A percentile compares a stretch with the other conserved stretches of the same genome.
Conservation (phyloP, 2,329 filamentous ascomycete genomes). For the Botryosphaeria dothidea region DNA sequence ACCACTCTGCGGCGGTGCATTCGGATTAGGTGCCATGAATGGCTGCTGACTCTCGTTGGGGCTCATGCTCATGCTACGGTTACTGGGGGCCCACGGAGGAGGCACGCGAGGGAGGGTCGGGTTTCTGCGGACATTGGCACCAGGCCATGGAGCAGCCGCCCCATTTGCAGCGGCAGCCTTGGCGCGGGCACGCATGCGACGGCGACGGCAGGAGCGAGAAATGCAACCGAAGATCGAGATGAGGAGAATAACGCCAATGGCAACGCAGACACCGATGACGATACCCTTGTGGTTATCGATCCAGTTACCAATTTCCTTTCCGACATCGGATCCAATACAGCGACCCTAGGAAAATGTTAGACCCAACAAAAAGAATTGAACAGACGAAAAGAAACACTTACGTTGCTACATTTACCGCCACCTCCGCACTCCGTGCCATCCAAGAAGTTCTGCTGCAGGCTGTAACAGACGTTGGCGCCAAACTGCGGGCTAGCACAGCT, state of each 20-base stretch:
- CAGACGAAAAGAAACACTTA: constrained; percentile 34
- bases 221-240: constrained; percentile 70
- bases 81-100: constrained; percentile 5
- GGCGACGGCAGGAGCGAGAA: constrained; percentile 53
- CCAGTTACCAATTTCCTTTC: constrained; percentile 73
- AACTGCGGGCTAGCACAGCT: constrained; percentile 74
- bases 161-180: not conserved
- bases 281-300: constrained; percentile 75
- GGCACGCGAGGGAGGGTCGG: constrained; percentile 9
- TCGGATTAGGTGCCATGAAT: not conserved
- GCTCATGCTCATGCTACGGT: not conserved
- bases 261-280: constrained; percentile 75
- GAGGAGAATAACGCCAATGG: constrained; percentile 68
- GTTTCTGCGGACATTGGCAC: not conserved
- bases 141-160: not conserved
- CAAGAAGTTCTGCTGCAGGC: constrained; percentile 85
- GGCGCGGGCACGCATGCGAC: not conserved
- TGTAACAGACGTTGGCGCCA: constrained; percentile 65
- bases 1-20: not conserved
- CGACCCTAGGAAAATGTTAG: constrained; percentile 53
- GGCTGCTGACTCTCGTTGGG: constrained; percentile 5
- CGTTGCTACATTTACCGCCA: constrained; percentile 75
- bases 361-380: not conserved
- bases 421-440: constrained; percentile 85
- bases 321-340: constrained; percentile 70